phyloP scores from a whole-genome alignment of 2,329 filamentous ascomycete genomes.

The Diatrype stigma region DNA sequence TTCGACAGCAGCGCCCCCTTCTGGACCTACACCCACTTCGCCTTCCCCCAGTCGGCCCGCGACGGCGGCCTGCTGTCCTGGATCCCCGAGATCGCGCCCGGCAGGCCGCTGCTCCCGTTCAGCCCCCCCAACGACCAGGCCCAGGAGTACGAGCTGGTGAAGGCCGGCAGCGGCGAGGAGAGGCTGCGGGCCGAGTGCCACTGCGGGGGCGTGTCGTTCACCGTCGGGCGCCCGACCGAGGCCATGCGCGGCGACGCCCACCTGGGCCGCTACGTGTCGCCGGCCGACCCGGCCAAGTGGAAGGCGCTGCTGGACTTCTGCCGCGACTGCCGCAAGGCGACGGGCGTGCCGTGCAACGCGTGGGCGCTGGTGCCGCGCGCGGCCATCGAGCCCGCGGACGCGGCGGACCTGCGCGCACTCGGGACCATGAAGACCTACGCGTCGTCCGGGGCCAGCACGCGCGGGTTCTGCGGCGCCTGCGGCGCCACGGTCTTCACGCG shows the following conservation, averaged over 20 bases:
- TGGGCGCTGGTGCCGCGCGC: constrained; percentile 40
- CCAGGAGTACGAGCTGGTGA: constrained; percentile 23
- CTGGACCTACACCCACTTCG: constrained; percentile 31
- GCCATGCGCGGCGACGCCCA: constrained; percentile 25
- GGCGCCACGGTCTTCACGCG: constrained; percentile 41
- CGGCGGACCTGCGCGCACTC: constrained; percentile 31
- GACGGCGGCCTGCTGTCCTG: constrained; percentile 34
- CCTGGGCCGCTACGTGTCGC: constrained; percentile 31
- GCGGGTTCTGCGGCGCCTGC: constrained; percentile 43
- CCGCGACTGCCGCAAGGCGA: constrained; percentile 39
- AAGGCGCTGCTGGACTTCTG: constrained; percentile 37
- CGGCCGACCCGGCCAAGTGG: constrained; percentile 38
- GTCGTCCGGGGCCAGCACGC: constrained; percentile 34
- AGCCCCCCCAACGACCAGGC: constrained; percentile 21
- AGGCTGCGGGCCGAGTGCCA: constrained; percentile 40
- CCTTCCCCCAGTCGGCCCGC: constrained; percentile 32
- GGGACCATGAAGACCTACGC: constrained; percentile 41
- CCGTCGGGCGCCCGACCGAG: constrained; percentile 35
- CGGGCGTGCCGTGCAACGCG: constrained; percentile 36
- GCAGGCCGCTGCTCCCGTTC: constrained; percentile 7
- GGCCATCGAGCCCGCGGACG: constrained; percentile 32
- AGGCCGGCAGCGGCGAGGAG: constrained; percentile 32
- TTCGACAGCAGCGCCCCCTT: constrained; percentile 35
- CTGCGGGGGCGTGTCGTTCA: constrained; percentile 45
- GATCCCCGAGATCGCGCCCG: constrained; percentile 30